These are phyloP conservation scores for Corrigiola litoralis DNA, from an alignment of 179 eudicot genomes.

Conservation along the genomic window DNA sequence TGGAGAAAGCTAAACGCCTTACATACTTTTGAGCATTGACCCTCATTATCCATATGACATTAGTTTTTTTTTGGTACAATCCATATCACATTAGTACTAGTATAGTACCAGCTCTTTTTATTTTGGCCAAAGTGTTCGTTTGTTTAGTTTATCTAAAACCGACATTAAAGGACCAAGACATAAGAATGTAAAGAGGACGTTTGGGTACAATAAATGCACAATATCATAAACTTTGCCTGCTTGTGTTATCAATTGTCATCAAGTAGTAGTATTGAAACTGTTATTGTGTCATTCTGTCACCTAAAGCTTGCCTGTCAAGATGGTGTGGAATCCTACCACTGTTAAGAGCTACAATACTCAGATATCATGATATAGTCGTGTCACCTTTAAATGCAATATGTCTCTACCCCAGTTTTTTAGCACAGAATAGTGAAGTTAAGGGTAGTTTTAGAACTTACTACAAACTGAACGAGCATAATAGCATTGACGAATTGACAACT, in stretches of 20 bases:
- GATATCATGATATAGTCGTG: slow-evolving; percentile 14
- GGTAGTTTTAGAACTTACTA: slow-evolving; percentile 5
- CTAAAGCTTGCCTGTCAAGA: slow-evolving; percentile 16
- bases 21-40: neutral
- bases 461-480: neutral
- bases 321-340: slow-evolving; percentile 13
- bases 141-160: neutral
- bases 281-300: slow-evolving; percentile 8
- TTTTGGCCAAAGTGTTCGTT: neutral
- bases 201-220: slow-evolving; percentile 17
- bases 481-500: slow-evolving; percentile 1
- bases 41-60: neutral
- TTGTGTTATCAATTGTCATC: slow-evolving; percentile 13
- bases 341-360: slow-evolving; percentile 13
- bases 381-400: slow-evolving; percentile 7
- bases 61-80: too few relatives aligned
- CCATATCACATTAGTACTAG: too few relatives aligned
- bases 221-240: slow-evolving; percentile 1
- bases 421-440: neutral
- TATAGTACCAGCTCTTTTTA: neutral
- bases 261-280: neutral
- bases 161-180: neutral
- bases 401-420: neutral
- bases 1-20: slow-evolving; percentile 14
- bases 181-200: neutral